Base-by-base conservation (phyloP, 352 stramenopile species). In the Globisporangium carolinianum region DNA sequence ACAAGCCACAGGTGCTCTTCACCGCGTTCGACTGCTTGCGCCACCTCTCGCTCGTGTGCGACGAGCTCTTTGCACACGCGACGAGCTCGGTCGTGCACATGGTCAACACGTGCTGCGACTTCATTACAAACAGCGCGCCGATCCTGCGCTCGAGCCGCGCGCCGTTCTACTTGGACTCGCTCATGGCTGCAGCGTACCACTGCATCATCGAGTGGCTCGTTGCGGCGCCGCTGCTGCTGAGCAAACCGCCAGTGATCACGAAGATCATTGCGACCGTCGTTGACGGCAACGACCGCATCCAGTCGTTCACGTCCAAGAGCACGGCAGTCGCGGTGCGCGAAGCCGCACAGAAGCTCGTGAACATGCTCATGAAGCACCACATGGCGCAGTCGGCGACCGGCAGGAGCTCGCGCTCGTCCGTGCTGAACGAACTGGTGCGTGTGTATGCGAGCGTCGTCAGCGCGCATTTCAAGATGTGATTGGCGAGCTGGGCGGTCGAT, bases 291-390 rank as follows among this genome's bases (percentile, higher is more conserved):
- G 82, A 91, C 47, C 71, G 77, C 37, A 80, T 85, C 11, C 79
- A 86, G 45, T 86, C 81, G 15, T 79, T 83, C 52, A 71, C 72
- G 11, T 75, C 73, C 2, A 75, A 79, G 57, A 76, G 58, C 35
- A 74, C 75, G 0, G 72, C 71, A 6, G 64, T 81, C 57, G 72
- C 79, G 7, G 79, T 87, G 10, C 85, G 83, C 4, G 76, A 89
- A 42, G 79, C 83, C 43, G 83, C 85, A 8, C 81, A 92, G 57
- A 86, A 90, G 53, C 57, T 95, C 9, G 69, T 92, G 14, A 90
- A 86, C 55, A 91, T 90, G 76, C 62, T 95, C 39, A 89, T 95
- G 76, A 95, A 95, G 60, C 83, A 93, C 58, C 85, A 95, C 58
- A 73, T 85, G n/a, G 80, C 79, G 1, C 74, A 86, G 53, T 73